Evolutionary conservation across 495 filamentous ascomycete species (phyloP), one percentile per base, ranked within the genome.

Genomic region (Tuber aestivum): DNA sequence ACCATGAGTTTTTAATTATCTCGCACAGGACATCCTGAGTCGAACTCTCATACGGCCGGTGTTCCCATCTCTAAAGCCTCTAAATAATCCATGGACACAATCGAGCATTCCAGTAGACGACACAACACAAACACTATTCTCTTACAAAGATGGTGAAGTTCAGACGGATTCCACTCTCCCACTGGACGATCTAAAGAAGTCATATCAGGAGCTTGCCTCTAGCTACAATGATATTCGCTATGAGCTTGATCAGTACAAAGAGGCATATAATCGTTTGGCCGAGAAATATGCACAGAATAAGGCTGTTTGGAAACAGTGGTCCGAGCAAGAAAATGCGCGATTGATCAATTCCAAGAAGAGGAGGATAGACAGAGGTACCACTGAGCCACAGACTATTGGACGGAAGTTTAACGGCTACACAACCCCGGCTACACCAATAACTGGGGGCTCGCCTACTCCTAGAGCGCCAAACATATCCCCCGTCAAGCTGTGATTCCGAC

Each of bases 241-340:
- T 48, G 74, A 76, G 35, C 44, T 73, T 37, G 76, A 77, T 14
- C 77, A 61, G 35, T 79, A 78, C 40, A 79, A 80, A 70, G 75
- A 81, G 23, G 83, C 83, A 23, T 81, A 83, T 14, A 74, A 65
- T 35, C 72, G 72, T 27, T 72, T 83, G 7, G 69, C 75, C 50
- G 74, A 76, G 42, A 83, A 80, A 32, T 79, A 84, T 68, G 70
- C 75, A 35, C 70, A 79, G 71, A 76, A 79, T 40, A 83, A 84
- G 70, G 76, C 77, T 18, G 76, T 76, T 20, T 81, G 75, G 75
- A 76, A 77, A 50, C 74, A 78, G 40, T 83, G 82, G 82, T 74
- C 75, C 27, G 76, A 76, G 50, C 61, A 74, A 41, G 75, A 75
- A 41, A 74, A 75, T 23, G 70, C 75, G 37, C 80, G 82, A 70